Conservation (phyloP, 495 filamentous ascomycete species). For the Alectoria sarmentosa region DNA sequence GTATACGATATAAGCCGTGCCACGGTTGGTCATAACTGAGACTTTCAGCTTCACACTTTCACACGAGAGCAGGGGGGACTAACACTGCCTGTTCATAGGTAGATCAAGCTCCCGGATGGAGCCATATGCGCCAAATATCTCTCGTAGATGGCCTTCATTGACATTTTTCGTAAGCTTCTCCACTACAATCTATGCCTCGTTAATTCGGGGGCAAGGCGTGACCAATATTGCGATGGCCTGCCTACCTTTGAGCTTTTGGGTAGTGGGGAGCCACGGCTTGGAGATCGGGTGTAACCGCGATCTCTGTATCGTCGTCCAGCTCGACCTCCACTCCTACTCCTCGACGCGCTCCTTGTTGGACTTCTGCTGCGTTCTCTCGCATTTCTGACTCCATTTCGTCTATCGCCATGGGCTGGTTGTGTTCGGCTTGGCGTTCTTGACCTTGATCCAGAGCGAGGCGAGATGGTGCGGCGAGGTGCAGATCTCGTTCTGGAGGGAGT, state of each 20-base stretch:
- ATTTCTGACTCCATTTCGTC: constrained; percentile 34
- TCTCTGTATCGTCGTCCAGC: constrained; percentile 35
- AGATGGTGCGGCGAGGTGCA: constrained; percentile 40
- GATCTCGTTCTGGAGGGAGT: constrained; percentile 31
- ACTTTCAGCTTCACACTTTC: constrained; percentile 8
- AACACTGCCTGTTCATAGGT: constrained; percentile 82
- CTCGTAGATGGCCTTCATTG: constrained; percentile 74
- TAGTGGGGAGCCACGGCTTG: constrained; percentile 33
- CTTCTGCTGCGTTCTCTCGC: constrained; percentile 42
- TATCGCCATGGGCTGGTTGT: constrained; percentile 30
- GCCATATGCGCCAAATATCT: constrained; percentile 90
- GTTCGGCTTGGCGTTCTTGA: constrained; percentile 34
- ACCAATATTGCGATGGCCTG: constrained; percentile 12
- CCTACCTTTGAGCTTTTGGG: constrained; percentile 54
- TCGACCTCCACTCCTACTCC: constrained; percentile 35
- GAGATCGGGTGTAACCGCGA: constrained; percentile 44
- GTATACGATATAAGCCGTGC: constrained; percentile 92
- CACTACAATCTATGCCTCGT: constrained; percentile 67
- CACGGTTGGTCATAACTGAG: constrained; percentile 80
- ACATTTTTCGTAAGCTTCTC: constrained; percentile 97
- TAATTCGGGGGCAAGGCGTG: not conserved
- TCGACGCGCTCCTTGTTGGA: constrained; percentile 34
- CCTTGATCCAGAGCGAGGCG: constrained; percentile 40
- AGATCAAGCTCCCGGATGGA: constrained; percentile 79
- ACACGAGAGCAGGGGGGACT: constrained; percentile 24